Percentiles rank a stretch among this genome's conserved stretches.
phyloP scores from a whole-genome alignment of 495 filamentous ascomycete genomes.

The Hypoxylon cercidicola region DNA sequence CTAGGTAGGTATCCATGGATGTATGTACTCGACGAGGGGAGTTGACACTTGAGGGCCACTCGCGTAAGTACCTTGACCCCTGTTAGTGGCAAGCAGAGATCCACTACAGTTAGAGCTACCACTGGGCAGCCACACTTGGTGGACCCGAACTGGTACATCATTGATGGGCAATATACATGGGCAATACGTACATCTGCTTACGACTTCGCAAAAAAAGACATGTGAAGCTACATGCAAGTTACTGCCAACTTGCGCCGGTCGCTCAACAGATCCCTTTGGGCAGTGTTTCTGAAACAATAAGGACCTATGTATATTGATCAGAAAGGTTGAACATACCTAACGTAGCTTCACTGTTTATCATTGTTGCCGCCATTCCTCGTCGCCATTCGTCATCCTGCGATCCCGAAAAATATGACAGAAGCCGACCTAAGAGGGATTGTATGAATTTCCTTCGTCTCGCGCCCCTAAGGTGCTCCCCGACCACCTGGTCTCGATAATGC shows the following conservation, averaged over 20 bases:
- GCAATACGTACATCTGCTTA: conserved; percentile 5
- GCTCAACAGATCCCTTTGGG: background rate
- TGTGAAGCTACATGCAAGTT: conserved; percentile 25
- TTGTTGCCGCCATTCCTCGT: background rate
- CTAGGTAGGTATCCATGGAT: too few species aligned
- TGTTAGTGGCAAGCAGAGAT: too few species aligned
- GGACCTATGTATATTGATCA: background rate
- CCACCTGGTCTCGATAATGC: conserved; percentile 47
- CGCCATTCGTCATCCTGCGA: too few species aligned
- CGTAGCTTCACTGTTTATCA: background rate
- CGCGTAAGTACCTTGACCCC: too few species aligned
- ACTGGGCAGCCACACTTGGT: too few species aligned
- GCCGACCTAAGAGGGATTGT: conserved; percentile 15
- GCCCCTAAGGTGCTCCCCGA: conserved; percentile 23
- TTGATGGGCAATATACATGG: too few species aligned
- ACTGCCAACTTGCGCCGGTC: conserved; percentile 11
- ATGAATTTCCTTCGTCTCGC: conserved; percentile 35
- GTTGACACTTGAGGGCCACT: too few species aligned
- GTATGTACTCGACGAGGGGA: too few species aligned
- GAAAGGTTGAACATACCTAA: background rate
- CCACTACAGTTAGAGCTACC: too few species aligned
- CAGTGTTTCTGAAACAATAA: too few species aligned
- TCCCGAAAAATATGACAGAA: conserved; percentile 25
- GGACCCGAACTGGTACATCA: too few species aligned
- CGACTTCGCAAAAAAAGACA: conserved; percentile 26